Evolutionary conservation across 177 flowering plant species (phyloP).

Genomic region (Vitis hybrid): DNA sequence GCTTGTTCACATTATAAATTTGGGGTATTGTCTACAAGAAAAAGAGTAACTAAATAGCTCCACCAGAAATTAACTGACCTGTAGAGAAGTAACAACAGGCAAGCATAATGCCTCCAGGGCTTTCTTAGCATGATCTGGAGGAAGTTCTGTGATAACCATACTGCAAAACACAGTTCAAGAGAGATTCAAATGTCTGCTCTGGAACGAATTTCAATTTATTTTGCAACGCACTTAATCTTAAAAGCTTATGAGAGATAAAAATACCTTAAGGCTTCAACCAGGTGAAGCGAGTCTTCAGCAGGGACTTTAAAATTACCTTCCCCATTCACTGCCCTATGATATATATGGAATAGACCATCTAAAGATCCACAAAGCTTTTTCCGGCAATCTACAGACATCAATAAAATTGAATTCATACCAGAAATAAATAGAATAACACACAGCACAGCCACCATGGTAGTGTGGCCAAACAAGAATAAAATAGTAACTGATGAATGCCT

Average conservation of each 20-base stretch:
- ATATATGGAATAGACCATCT: slow-evolving; percentile 88
- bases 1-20: slow-evolving; percentile 20
- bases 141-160: slow-evolving; percentile 92
- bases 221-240: not conserved
- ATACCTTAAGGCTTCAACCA: slow-evolving; percentile 97
- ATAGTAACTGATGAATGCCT: too few relatives aligned
- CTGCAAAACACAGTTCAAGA: slow-evolving; percentile 34
- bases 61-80: slow-evolving; percentile 47
- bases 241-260: slow-evolving; percentile 2
- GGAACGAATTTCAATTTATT: not conserved
- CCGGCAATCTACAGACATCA: slow-evolving; percentile 64
- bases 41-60: not conserved
- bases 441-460: not conserved
- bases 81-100: slow-evolving; percentile 78
- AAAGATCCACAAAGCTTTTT: slow-evolving; percentile 83
- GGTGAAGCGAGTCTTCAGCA: slow-evolving; percentile 84
- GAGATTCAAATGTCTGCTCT: not conserved
- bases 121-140: slow-evolving; percentile 84
- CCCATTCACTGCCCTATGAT: slow-evolving; percentile 72
- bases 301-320: slow-evolving; percentile 79
- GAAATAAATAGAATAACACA: not conserved
- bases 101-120: slow-evolving; percentile 86
- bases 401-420: not conserved
- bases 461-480: not conserved
- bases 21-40: slow-evolving; percentile 1